Conservation (phyloP, 176 grass and related monocot genomes). For the Juncus effusus region DNA sequence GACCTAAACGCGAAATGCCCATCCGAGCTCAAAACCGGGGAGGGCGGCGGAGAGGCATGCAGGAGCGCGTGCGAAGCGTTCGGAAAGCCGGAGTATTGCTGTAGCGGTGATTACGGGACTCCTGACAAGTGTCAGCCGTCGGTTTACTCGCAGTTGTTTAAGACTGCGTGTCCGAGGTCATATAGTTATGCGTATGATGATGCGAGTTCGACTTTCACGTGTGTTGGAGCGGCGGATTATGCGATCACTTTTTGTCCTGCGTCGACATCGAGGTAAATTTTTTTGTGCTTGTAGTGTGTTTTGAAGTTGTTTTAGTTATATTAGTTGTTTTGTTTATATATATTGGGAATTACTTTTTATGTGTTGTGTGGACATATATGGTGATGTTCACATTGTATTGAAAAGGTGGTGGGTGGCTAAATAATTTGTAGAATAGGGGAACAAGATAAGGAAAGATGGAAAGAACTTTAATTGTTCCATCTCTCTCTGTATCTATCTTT, state of each 20-base stretch:
- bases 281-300: no score
- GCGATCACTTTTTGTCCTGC: conserved; percentile 87
- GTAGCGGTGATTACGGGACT: conserved; percentile 66
- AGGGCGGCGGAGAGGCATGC: conserved; percentile 35
- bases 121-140: conserved; percentile 79
- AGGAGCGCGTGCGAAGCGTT: conserved; percentile 87
- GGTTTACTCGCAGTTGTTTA: conserved; percentile 85
- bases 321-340: conserved; percentile 3
- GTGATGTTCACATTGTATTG: background rate
- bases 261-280: conserved; percentile 36
- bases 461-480: conserved; percentile 57
- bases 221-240: conserved; percentile 57
- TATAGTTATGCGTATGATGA: conserved; percentile 99
- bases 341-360: background rate
- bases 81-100: conserved; percentile 76
- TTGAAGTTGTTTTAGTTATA: background rate
- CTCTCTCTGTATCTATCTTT: conserved; percentile 25
- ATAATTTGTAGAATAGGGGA: conserved; percentile 27
- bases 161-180: conserved; percentile 78
- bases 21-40: conserved; percentile 47
- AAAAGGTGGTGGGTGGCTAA: conserved; percentile 14
- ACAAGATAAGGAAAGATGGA: conserved; percentile 32
- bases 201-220: conserved; percentile 92
- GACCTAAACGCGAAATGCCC: conserved; percentile 79
- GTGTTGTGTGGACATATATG: background rate